Percentiles rank a stretch among this genome's conserved stretches.
Conservation (phyloP, 1,139 yeast species). For the Candida pseudocylindracea region DNA sequence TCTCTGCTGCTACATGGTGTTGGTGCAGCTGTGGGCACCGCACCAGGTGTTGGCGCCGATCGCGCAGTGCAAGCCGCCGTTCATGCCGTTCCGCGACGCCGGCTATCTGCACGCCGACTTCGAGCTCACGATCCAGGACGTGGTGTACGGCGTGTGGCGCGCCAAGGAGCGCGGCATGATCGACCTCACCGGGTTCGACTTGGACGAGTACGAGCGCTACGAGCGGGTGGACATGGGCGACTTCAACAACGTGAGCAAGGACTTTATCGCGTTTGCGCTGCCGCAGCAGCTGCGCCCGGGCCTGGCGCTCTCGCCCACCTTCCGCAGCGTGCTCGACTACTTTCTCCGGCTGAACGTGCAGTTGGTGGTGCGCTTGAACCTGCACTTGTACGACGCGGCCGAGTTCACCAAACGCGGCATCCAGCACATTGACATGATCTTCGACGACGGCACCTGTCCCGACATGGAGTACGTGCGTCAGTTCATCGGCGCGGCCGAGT, state of each 20-base stretch:
- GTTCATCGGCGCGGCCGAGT: conserved; percentile 88
- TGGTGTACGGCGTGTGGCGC: conserved; percentile 92
- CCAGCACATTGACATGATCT: conserved; percentile 82
- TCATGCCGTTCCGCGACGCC: conserved; percentile 89
- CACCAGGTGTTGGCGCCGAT: conserved; percentile 92
- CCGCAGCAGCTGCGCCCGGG: conserved; percentile 53
- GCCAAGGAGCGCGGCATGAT: conserved; percentile 89
- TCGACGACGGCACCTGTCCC: conserved; percentile 97
- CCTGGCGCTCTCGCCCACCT: conserved; percentile 36
- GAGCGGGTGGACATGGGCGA: conserved; percentile 97
- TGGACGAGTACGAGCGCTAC: conserved; percentile 84
- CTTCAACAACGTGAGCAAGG: conserved; percentile 76
- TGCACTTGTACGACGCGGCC: conserved; percentile 66
- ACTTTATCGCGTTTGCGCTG: conserved; percentile 93
- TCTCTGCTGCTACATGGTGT: conserved; percentile 81
- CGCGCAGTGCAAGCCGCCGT: conserved; percentile 81
- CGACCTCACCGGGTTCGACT: conserved; percentile 69
- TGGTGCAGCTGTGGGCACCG: conserved; percentile 96
- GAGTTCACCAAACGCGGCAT: conserved; percentile 73
- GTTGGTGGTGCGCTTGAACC: conserved; percentile 76
- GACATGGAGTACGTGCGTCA: conserved; percentile 80
- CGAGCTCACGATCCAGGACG: conserved; percentile 80
- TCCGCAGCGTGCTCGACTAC: conserved; percentile 57
- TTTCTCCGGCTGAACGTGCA: conserved; percentile 57
- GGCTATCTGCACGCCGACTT: conserved; percentile 93